Evolutionary conservation across 768 basidiomycete species (phyloP).

Genomic region (Xerocomellus amylosporus): DNA sequence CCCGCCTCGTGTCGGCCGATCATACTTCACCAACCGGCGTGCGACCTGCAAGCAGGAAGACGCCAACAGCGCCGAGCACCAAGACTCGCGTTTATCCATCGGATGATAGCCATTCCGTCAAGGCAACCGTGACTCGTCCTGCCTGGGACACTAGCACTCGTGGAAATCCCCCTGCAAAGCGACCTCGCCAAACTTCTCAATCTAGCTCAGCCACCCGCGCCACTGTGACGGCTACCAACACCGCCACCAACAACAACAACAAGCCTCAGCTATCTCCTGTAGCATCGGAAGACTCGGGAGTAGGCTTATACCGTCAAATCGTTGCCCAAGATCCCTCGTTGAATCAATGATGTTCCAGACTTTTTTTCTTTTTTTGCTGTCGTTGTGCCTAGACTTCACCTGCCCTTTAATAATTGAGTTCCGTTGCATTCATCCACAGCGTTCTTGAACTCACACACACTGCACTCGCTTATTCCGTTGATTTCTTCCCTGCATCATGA

Average conservation of each 20-base stretch:
- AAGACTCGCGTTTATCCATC: constrained; percentile 46
- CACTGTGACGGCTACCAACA: constrained; percentile 30
- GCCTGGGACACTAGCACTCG: constrained; percentile 70
- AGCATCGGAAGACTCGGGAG: constrained; percentile 71
- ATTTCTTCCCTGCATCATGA: constrained; percentile 27
- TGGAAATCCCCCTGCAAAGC: constrained; percentile 45
- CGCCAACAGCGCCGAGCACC: constrained; percentile 43
- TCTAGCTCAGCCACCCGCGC: constrained; percentile 56
- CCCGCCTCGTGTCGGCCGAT: constrained; percentile 70
- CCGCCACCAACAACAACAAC: constrained; percentile 26
- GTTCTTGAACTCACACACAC: constrained; percentile 23
- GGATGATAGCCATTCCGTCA: constrained; percentile 65
- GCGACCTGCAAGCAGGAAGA: constrained; percentile 65
- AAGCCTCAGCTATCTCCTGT: constrained; percentile 60
- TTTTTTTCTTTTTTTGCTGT: constrained; percentile 5
- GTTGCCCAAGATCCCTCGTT: constrained; percentile 73
- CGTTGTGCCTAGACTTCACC: constrained; percentile 18
- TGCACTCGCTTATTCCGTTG: constrained; percentile 29
- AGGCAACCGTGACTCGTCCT: constrained; percentile 72
- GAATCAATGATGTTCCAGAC: constrained; percentile 34
- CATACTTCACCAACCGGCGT: constrained; percentile 31
- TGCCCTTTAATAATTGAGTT: constrained; percentile 21
- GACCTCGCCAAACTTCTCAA: constrained; percentile 70
- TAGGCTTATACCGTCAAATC: constrained; percentile 80
- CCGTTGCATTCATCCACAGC: constrained; percentile 17